Base-by-base conservation (phyloP, 805 yeast genomes). In the Myxozyma melibiosi region DNA sequence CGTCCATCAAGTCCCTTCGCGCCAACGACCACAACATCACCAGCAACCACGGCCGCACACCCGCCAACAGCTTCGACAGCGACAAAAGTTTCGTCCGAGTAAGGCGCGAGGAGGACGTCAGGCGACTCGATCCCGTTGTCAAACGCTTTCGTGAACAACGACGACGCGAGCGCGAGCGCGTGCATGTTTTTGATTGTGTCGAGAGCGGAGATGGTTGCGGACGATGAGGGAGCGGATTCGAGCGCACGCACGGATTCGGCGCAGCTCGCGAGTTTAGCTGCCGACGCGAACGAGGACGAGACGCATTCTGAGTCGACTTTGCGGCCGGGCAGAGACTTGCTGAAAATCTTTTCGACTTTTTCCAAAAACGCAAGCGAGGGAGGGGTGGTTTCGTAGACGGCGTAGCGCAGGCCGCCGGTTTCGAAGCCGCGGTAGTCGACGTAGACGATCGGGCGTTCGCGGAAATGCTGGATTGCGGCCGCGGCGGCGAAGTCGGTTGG, bases 361-460 rank as follows among this genome's bases (percentile, higher is more conserved):
- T 39, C 31, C 9, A 22, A 40, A 25, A 57, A 57, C 34, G 14
- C 28, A 25, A 18, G 16, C n/a, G 51, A 43, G 8, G 18, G 8
- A 8, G 44, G 3, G 25, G 45, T 24, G 46, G 31, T 40, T n/a
- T 41, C 35, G 22, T 46, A 51, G 13, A 55, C 47, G 7, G 63
- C 57, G 25, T 55, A 58, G 13, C 63, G 30, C 16, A 58, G 11
- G 20, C 61, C 61, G 22, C 57, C 61, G 25, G 22, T 30, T 39
- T 58, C 61, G 48, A 55, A 47, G 14, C 61, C 64, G 27, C 64
- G 58, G 46, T 56, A 61, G 42, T 56, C 64, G 27, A 61, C 59
- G 14, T 35, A 39, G 27, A 58, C 47, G 30, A 61, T 55, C 3
- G 64, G 64, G 4, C 62, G 57, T 16, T 60, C 58, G 14, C 62